phyloP scores from a whole-genome alignment of 2,329 filamentous ascomycete genomes.

The Curvularia lunata region DNA sequence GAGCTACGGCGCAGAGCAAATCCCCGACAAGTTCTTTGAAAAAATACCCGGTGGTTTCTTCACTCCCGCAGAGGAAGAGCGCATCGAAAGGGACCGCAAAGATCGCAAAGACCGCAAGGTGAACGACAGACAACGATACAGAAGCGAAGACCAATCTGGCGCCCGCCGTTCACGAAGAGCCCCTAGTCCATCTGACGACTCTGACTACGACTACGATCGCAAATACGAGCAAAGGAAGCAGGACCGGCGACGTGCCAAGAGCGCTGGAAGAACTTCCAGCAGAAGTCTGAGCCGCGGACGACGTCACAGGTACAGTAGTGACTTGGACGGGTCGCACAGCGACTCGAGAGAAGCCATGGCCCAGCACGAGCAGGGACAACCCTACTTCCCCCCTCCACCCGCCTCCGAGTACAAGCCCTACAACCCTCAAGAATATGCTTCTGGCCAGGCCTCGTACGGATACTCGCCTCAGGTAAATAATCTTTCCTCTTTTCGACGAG shows the following conservation, averaged over 20 bases:
- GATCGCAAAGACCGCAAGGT: conserved; percentile 24
- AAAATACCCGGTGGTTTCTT: conserved; percentile 49
- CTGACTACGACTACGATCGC: conserved; percentile 42
- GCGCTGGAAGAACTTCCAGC: conserved; percentile 30
- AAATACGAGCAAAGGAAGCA: conserved; percentile 30
- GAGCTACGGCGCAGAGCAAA: conserved; percentile 47
- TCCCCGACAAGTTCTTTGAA: conserved; percentile 49
- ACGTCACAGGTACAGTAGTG: conserved; percentile 31
- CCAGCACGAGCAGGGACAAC: conserved; percentile 33
- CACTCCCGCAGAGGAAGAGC: conserved; percentile 40
- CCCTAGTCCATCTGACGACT: conserved; percentile 35
- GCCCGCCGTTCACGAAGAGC: conserved; percentile 35
- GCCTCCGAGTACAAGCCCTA: conserved; percentile 45
- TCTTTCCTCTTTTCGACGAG: conserved; percentile 38
- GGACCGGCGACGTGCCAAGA: conserved; percentile 37
- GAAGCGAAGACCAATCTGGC: conserved; percentile 22
- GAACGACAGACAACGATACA: conserved; percentile 19
- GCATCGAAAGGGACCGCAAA: conserved; percentile 29
- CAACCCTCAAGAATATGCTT: conserved; percentile 45
- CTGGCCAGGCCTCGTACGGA: conserved; percentile 31
- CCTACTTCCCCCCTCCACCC: conserved; percentile 44
- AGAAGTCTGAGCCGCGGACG: conserved; percentile 41
- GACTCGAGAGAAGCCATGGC: conserved; percentile 33
- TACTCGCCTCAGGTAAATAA: conserved; percentile 49
- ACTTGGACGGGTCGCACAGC: conserved; percentile 35